A percentile compares a stretch with the other conserved stretches of the same genome.
Evolutionary conservation across 345 rosid genomes (phyloP).

Genomic region (Geranium rotundifolium): DNA sequence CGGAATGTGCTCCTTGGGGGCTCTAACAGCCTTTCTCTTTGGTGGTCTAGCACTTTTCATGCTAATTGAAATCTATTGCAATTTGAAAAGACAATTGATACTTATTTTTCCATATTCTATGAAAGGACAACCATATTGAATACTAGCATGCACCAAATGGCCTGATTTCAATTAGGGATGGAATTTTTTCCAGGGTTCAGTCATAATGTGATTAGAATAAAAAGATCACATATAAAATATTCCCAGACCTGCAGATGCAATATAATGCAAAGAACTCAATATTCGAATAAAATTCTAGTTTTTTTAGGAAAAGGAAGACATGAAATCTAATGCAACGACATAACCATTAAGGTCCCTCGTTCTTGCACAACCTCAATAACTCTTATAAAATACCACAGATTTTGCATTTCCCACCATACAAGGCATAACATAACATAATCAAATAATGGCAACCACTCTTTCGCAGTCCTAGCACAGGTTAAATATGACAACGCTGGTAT

Average conservation of each 20-base stretch:
- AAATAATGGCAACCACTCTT: not conserved
- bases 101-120: not conserved
- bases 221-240: not conserved
- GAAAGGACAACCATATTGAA: not conserved
- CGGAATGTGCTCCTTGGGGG: constrained; percentile 6
- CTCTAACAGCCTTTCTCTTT: constrained; percentile 9
- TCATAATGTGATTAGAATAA: not conserved
- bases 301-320: too few species aligned
- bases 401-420: not conserved
- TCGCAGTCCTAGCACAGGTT: too few species aligned
- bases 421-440: not conserved
- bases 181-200: not conserved
- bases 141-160: not conserved
- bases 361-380: not conserved
- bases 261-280: too few species aligned
- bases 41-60: constrained; percentile 22
- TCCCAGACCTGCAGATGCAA: not conserved
- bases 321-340: not conserved
- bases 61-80: constrained; percentile 7
- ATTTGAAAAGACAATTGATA: not conserved
- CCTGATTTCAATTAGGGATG: not conserved
- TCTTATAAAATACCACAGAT: not conserved
- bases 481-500: too few species aligned
- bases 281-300: too few species aligned
- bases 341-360: not conserved